Percentiles rank a stretch among this genome's conserved stretches.
These are phyloP conservation scores for Salisapilia sapeloensis DNA, from an alignment of 352 stramenopile genomes.

Conservation along the genomic window DNA sequence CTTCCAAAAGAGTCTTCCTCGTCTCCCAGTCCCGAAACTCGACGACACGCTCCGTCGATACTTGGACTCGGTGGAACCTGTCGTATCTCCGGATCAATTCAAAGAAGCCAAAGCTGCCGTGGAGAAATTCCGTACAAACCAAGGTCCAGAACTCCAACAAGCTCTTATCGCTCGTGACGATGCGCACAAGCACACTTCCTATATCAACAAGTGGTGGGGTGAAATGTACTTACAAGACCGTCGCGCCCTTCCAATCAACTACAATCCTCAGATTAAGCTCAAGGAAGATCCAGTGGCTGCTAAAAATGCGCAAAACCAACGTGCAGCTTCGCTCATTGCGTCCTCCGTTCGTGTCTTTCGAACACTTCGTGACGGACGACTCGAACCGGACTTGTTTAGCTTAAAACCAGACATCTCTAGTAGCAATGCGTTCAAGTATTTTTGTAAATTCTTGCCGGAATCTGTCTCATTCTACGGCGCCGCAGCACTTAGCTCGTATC, in stretches of 20 bases:
- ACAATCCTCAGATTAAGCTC: constrained; percentile 84
- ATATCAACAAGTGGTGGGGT: constrained; percentile 87
- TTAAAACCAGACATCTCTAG: constrained; percentile 71
- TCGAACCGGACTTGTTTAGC: constrained; percentile 83
- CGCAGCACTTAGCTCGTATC: constrained; percentile 68
- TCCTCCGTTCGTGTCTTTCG: constrained; percentile 69
- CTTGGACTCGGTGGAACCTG: constrained; percentile 52
- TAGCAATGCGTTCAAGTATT: constrained; percentile 64
- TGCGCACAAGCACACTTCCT: constrained; percentile 74
- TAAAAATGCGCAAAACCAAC: constrained; percentile 77
- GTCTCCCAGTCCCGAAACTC: constrained; percentile 76
- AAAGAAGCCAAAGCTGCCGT: constrained; percentile 34
- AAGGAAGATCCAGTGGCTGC: constrained; percentile 60
- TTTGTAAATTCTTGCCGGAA: constrained; percentile 69
- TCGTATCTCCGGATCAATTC: constrained; percentile 38
- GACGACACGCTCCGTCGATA: constrained; percentile 73
- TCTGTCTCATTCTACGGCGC: constrained; percentile 78
- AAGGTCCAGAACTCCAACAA: constrained; percentile 47
- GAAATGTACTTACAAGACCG: constrained; percentile 85
- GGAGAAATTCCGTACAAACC: constrained; percentile 27
- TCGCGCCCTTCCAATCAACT: constrained; percentile 78
- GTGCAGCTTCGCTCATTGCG: constrained; percentile 72
- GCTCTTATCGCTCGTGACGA: constrained; percentile 64
- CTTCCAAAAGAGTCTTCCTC: constrained; percentile 75
- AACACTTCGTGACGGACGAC: constrained; percentile 58